These are phyloP conservation scores for Arthrobotrys sinensis DNA, from an alignment of 2,329 filamentous ascomycete species.

Conservation along the genomic window DNA sequence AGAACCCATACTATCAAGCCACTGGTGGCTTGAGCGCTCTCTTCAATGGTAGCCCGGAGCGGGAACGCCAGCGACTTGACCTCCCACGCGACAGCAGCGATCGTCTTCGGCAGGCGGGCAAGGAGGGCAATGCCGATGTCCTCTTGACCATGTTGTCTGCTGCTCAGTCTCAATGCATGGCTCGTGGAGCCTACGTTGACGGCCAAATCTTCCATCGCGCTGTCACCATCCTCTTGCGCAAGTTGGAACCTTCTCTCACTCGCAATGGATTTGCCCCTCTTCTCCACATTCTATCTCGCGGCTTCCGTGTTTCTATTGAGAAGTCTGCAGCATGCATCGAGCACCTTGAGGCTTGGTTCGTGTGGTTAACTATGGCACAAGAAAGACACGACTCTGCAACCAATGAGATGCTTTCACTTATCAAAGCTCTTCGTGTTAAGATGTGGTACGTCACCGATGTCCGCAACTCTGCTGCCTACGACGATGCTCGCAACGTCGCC, in stretches of 20 bases:
- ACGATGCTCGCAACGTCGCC: constrained; percentile 87
- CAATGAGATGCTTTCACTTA: constrained; percentile 80
- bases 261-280: constrained; percentile 80
- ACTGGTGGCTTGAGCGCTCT: constrained; percentile 54
- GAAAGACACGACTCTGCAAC: constrained; percentile 82
- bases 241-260: constrained; percentile 75
- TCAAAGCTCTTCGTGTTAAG: constrained; percentile 87
- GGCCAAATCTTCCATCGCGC: constrained; percentile 90
- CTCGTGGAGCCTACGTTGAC: constrained; percentile 84
- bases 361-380: constrained; percentile 86
- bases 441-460: constrained; percentile 99
- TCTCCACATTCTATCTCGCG: constrained; percentile 80
- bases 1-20: constrained; percentile 54
- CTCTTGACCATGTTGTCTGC: constrained; percentile 82
- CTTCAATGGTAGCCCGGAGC: constrained; percentile 55
- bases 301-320: constrained; percentile 78
- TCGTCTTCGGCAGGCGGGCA: constrained; percentile 40
- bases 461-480: constrained; percentile 88
- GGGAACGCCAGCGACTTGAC: constrained; percentile 59
- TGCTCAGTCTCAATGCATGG: constrained; percentile 82
- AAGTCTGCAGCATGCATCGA: constrained; percentile 81
- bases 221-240: constrained; percentile 77
- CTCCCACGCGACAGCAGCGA: constrained; percentile 52
- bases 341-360: constrained; percentile 84
- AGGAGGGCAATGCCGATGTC: constrained; percentile 67